Percentiles rank a stretch among this genome's conserved stretches.
These are phyloP conservation scores for Stephania cephalantha DNA, from an alignment of 164 flowering plant species.

Conservation along the genomic window DNA sequence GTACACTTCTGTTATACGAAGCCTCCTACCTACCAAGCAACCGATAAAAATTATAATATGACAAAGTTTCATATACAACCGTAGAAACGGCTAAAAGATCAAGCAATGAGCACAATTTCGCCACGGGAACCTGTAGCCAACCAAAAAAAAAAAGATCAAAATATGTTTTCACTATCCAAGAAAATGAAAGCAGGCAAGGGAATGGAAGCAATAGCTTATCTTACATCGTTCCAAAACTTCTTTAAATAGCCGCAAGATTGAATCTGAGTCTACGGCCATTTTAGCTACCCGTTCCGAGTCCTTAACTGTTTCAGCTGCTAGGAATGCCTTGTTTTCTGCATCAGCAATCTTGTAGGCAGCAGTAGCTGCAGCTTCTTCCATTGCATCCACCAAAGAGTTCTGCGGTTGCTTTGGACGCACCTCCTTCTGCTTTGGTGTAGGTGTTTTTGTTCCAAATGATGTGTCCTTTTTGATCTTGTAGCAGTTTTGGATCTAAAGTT, in stretches of 20 bases:
- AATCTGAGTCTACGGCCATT: slow-evolving; percentile 64
- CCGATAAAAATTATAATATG: not conserved
- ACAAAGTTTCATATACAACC: slow-evolving; percentile 9
- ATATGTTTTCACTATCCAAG: not conserved
- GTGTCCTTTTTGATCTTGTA: slow-evolving; percentile 42
- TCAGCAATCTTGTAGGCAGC: slow-evolving; percentile 72
- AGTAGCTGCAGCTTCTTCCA: slow-evolving; percentile 45
- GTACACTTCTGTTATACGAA: not conserved
- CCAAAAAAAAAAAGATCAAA: not conserved
- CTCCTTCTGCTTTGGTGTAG: slow-evolving; percentile 41
- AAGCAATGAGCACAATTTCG: slow-evolving; percentile 33
- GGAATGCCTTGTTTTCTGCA: slow-evolving; percentile 63
- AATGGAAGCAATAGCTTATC: not conserved
- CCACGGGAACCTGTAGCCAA: slow-evolving; percentile 29
- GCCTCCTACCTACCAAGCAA: not conserved
- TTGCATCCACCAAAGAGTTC: slow-evolving; percentile 20
- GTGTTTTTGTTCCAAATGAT: slow-evolving; percentile 28
- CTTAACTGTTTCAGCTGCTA: slow-evolving; percentile 74
- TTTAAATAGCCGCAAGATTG: slow-evolving; percentile 39
- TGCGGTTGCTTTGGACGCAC: slow-evolving; percentile 23
- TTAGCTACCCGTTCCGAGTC: slow-evolving; percentile 57
- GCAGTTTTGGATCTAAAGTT: slow-evolving; percentile 47
- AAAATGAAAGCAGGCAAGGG: not conserved
- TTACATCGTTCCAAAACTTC: slow-evolving; percentile 66
- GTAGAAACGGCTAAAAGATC: not conserved